phyloP scores from a whole-genome alignment of 2,329 filamentous ascomycete species.

The Fusarium chaquense region DNA sequence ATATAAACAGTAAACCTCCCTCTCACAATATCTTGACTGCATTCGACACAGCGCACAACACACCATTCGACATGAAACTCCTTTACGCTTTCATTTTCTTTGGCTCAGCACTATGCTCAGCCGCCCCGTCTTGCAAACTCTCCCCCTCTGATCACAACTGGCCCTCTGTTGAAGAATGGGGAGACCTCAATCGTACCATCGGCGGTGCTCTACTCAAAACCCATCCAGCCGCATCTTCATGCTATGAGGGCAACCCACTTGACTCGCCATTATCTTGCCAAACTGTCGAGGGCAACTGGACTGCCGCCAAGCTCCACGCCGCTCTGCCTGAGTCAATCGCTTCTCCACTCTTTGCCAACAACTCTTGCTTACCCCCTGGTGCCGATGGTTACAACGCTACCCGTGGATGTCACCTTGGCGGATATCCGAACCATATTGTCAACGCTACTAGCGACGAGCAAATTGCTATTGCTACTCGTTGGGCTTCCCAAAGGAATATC shows the following conservation, averaged over 20 bases:
- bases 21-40: neutral
- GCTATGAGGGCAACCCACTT: neutral
- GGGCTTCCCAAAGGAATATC: neutral
- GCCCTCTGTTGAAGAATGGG: neutral
- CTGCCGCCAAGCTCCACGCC: neutral
- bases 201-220: neutral
- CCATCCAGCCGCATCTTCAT: neutral
- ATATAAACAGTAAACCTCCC: neutral
- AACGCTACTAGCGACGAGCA: neutral
- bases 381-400: neutral
- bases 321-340: neutral
- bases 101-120: neutral
- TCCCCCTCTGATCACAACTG: neutral
- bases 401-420: neutral
- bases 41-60: neutral
- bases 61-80: neutral
- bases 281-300: neutral
- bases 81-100: neutral
- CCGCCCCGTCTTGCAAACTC: neutral
- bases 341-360: neutral
- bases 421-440: neutral
- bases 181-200: neutral
- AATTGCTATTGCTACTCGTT: neutral
- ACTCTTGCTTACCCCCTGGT: neutral
- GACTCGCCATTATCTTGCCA: neutral